These are phyloP conservation scores for Albatrellus ellisii DNA, from an alignment of 768 basidiomycete species.

Conservation along the genomic window DNA sequence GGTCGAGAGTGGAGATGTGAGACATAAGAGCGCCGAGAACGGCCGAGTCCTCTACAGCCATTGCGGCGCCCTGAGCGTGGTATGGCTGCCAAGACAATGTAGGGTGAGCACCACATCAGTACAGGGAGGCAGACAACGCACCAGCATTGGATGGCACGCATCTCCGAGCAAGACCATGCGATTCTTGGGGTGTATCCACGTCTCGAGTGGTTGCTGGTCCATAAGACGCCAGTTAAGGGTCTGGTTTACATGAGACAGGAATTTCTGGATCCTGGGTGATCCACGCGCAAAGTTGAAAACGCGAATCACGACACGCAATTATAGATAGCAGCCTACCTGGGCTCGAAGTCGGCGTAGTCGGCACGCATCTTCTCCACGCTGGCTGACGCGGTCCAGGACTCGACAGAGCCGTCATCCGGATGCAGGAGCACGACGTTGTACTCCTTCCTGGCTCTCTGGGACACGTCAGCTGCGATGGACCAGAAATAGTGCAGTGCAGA, in stretches of 20 bases:
- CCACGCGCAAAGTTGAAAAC: not conserved
- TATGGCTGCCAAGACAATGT: conserved; percentile 24
- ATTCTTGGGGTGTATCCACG: conserved; percentile 25
- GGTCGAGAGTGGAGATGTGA: too few relatives aligned
- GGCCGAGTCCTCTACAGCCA: conserved; percentile 38
- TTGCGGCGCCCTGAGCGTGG: conserved; percentile 30
- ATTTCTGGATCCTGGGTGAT: conserved; percentile 21
- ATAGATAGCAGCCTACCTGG: conserved; percentile 18
- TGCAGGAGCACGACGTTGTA: conserved; percentile 26
- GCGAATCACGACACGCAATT: not conserved
- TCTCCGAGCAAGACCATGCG: conserved; percentile 26
- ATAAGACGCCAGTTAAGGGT: conserved; percentile 31
- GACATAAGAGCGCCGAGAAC: conserved; percentile 36
- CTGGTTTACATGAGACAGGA: conserved; percentile 23
- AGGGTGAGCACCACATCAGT: not conserved
- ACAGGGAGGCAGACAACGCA: conserved; percentile 12
- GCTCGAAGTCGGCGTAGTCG: conserved; percentile 29
- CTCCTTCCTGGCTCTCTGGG: conserved; percentile 22
- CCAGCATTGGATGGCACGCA: conserved; percentile 31
- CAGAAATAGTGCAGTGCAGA: conserved; percentile 3
- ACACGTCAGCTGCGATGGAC: too few relatives aligned
- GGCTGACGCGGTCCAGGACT: conserved; percentile 30
- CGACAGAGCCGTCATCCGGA: conserved; percentile 26
- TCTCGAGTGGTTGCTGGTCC: conserved; percentile 25
- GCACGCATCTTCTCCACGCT: conserved; percentile 30